phyloP scores from a whole-genome alignment of 2,329 filamentous ascomycete species.

The Escovopsis weberi region DNA sequence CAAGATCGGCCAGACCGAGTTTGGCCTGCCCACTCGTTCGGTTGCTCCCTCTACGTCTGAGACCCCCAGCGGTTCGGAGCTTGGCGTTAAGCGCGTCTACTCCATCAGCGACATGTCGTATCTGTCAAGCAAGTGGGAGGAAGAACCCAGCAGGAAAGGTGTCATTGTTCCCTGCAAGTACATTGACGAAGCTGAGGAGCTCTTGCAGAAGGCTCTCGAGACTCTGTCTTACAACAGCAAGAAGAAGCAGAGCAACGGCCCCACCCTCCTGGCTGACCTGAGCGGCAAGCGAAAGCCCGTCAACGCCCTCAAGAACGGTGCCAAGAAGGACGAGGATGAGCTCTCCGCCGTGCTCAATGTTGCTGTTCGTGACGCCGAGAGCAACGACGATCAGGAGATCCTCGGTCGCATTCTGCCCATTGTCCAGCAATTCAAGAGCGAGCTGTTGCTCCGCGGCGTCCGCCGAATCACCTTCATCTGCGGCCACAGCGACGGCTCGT shows the following conservation, averaged over 20 bases:
- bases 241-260: conserved; percentile 38
- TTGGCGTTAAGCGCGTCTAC: conserved; percentile 65
- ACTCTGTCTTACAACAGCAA: conserved; percentile 50
- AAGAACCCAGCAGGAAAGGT: conserved; percentile 77
- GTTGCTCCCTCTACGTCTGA: conserved; percentile 74
- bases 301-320: conserved; percentile 12
- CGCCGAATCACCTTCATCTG: conserved; percentile 94
- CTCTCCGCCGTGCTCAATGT: conserved; percentile 87
- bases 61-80: conserved; percentile 47
- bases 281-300: conserved; percentile 53
- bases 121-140: conserved; percentile 54
- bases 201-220: conserved; percentile 71
- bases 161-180: conserved; percentile 89
- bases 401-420: conserved; percentile 61
- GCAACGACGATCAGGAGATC: conserved; percentile 66
- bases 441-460: conserved; percentile 66
- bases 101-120: conserved; percentile 97
- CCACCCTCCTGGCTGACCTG: conserved; percentile 56
- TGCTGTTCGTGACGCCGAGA: conserved; percentile 78
- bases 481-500: conserved; percentile 83
- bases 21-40: conserved; percentile 65
- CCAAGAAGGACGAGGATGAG: conserved; percentile 47
- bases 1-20: conserved; percentile 85
- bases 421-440: conserved; percentile 67
- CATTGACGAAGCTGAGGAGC: conserved; percentile 85